phyloP scores from a whole-genome alignment of 1,284 basidiomycete species.

The Trametes versicolor region DNA sequence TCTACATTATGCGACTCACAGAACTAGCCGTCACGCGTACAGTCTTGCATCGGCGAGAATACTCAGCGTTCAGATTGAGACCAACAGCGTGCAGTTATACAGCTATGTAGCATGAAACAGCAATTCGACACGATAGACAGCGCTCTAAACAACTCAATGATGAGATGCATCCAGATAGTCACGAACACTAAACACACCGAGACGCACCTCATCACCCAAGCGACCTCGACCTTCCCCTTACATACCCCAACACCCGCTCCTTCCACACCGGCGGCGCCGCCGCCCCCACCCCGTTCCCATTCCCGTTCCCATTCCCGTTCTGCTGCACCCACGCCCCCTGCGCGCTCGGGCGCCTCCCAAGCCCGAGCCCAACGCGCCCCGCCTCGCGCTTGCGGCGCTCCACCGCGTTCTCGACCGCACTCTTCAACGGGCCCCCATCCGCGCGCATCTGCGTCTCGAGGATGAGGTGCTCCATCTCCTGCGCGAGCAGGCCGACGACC shows the following conservation, averaged over 20 bases:
- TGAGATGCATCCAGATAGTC: too few relatives aligned
- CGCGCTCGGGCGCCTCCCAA: background rate
- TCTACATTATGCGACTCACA: too few relatives aligned
- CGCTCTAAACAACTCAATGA: too few relatives aligned
- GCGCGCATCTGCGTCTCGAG: constrained; percentile 67
- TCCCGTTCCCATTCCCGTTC: constrained; percentile 2
- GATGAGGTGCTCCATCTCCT: constrained; percentile 70
- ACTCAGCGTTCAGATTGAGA: too few relatives aligned
- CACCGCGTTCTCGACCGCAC: constrained; percentile 37
- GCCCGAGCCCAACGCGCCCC: background rate
- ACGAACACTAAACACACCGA: too few relatives aligned
- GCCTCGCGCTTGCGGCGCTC: constrained; percentile 27
- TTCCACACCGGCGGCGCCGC: constrained; percentile 1
- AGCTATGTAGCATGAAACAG: too few relatives aligned
- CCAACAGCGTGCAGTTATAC: too few relatives aligned
- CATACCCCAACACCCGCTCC: constrained; percentile 22
- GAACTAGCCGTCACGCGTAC: too few relatives aligned
- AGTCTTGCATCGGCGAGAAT: too few relatives aligned
- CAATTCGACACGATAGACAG: too few relatives aligned
- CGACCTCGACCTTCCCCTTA: constrained; percentile 32
- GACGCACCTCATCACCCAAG: constrained; percentile 19
- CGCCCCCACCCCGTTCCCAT: background rate
- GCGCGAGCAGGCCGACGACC: constrained; percentile 54
- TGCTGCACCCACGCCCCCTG: constrained; percentile 2
- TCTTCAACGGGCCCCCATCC: constrained; percentile 61